Base-by-base conservation (phyloP, 2,329 filamentous ascomycete genomes). In the Verticillium albo-atrum region DNA sequence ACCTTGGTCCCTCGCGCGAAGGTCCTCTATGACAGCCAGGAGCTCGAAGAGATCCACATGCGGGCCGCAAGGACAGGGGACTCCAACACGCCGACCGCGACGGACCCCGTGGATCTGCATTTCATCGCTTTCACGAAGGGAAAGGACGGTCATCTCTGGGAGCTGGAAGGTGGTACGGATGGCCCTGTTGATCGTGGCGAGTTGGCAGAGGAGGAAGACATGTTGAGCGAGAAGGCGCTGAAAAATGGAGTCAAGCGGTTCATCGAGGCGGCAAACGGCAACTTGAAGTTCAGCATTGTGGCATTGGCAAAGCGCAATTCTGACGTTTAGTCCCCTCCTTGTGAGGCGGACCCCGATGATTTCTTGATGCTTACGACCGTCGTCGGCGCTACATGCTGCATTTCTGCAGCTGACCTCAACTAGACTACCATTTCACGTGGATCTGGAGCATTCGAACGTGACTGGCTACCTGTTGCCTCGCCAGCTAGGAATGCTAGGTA, bases 81-180 rank as follows among this genome's bases (percentile, higher is more conserved):
- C 68, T 90, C 89, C 0, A 72, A 72, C 15, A 83, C 89, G 1
- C 89, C 89, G 1, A 68, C 76, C 20, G 84, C 86, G 12, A 82
- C 87, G 14, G 85, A 84, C 54, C 78, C 80, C 30, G 77, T 86
- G 1, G 89, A 90, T 52, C 78, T 91, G 63, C 91, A 96, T 71
- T 96, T 92, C 68, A 88, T 96, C 42, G 89, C 89, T 50, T 95
- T 93, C 70, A 87, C 93, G 55, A 92, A 89, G 74, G 78, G 77
- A 3, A 79, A 82, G 65, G 83, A 88, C 58, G 81, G 83, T 6
- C 79, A 79, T 58, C 70, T 96, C 50, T 96, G 90, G 86, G 92
- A 96, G 76, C 74, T 96, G 68, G 91, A 96, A 74, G 92, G 92
- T 1, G 74, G 82, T 25, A 79, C 89, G 55, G 89, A 88, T 66